Evolutionary conservation across 306 rosid species (phyloP).

Genomic region (Pterocarpus macrocarpus): DNA sequence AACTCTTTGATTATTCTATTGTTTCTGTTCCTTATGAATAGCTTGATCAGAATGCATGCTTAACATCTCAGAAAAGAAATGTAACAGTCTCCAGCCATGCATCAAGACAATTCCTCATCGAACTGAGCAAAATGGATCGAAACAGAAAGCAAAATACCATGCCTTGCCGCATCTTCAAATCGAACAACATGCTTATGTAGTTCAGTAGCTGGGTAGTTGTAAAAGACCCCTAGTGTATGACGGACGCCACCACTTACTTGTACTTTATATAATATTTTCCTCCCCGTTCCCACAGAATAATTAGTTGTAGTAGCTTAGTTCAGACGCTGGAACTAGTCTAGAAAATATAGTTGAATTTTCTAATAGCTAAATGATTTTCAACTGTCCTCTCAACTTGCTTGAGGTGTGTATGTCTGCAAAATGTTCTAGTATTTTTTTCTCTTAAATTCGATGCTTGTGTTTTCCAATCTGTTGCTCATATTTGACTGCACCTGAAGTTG

Average conservation of each 20-base stretch:
- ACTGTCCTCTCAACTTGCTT: background rate
- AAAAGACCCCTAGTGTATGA: background rate
- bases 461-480: conserved; percentile 29
- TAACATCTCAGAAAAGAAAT: no score
- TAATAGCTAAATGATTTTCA: background rate
- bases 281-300: background rate
- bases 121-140: no score
- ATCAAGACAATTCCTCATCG: no score
- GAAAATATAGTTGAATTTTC: background rate
- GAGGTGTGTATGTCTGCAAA: background rate
- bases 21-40: no score
- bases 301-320: background rate
- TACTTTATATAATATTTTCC: background rate
- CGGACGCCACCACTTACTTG: background rate
- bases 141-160: no score
- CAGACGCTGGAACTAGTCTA: background rate
- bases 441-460: background rate
- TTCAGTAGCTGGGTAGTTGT: background rate
- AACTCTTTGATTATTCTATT: no score
- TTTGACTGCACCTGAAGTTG: conserved; percentile 37
- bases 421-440: no score
- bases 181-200: no score
- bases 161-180: no score
- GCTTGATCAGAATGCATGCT: no score
- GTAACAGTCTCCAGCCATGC: no score